Evolutionary conservation across 2,329 filamentous ascomycete species (phyloP).

Genomic region (Aspergillus fischeri): DNA sequence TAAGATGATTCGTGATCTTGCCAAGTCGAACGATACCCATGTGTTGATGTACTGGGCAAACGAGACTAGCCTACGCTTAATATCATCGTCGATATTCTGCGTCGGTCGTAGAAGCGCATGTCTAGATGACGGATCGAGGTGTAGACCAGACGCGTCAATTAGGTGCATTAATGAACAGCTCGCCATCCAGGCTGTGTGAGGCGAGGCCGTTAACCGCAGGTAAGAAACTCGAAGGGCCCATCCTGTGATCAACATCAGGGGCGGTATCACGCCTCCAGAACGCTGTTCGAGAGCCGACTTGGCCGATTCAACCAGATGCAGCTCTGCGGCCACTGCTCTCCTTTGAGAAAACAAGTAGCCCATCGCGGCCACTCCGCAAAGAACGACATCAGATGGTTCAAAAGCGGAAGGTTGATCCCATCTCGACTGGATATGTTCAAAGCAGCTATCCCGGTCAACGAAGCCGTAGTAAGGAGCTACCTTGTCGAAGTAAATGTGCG

Average conservation of each 20-base stretch:
- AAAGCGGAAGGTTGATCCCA: conserved; percentile 8
- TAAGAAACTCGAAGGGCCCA: conserved; percentile 54
- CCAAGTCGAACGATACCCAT: conserved; percentile 57
- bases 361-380: conserved; percentile 52
- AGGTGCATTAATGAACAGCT: conserved; percentile 56
- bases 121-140: conserved; percentile 15
- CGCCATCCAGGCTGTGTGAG: conserved; percentile 51
- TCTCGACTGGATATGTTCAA: conserved; percentile 23
- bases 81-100: conserved; percentile 24
- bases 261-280: conserved; percentile 16
- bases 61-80: conserved; percentile 41
- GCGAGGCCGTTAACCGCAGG: conserved; percentile 49
- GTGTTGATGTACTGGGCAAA: conserved; percentile 54
- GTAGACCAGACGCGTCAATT: conserved; percentile 47
- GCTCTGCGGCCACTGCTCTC: conserved; percentile 39
- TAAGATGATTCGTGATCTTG: conserved; percentile 47
- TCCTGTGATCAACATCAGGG: conserved; percentile 22
- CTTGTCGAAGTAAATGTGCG: conserved; percentile 48
- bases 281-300: conserved; percentile 42
- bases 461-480: conserved; percentile 53
- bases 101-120: not conserved
- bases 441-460: conserved; percentile 20
- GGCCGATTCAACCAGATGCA: conserved; percentile 44
- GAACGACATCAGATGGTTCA: conserved; percentile 40
- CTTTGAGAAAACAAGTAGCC: conserved; percentile 48